Base-by-base conservation (phyloP, 148 eudicot species). In the Rhododendron ovatum region DNA sequence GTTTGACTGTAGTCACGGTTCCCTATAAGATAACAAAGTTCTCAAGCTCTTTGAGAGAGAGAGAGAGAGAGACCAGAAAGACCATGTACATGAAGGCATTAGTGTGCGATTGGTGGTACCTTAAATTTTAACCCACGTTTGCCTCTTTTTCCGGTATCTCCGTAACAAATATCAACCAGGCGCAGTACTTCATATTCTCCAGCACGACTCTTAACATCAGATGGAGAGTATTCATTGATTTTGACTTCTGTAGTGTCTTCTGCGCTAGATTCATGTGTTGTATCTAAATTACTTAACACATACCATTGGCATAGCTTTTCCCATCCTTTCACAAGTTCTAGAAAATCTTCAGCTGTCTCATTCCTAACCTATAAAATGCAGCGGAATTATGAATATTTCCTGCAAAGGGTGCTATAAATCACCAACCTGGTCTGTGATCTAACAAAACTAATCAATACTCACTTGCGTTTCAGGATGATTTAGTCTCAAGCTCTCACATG, bases 391-490 rank as follows among this genome's bases (percentile, higher is more conserved):
- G 13, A 18, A 82, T 81, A 57, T 37, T 53, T 48, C 59, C 63
- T 39, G 50, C 35, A 67, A 82, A 80, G 37, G 73, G 84, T 69
- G 33, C 41, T 83, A 2, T 24, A 84, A 7, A 50, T 78, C 10
- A 59, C 28, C 45, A 43, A 47, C 57, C 78, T 69, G 81, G 22
- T n/a, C n/a, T 10, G 6, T 67, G 11, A 53, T 37, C 48, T 30
- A 35, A 87, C 13, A 78, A 69, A 77, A 26, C 33, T 73, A 51
- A 87, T 28, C 71, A 41, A 28, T 71, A 89, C 98, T 89, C 74
- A 96, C 99, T 83, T 91, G 91, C 67, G 95, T 92, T 87, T 95
- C 88, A 48, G 99, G 98, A 89, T 97, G 98, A 90, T 97, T 97
- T 67, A 95, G 88, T 90, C 89, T 94, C 91, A 97, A 89, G 90